Percentiles rank a stretch among this genome's conserved stretches.
Conservation (phyloP, 2,329 filamentous ascomycete genomes). For the Apiospora arundinis region DNA sequence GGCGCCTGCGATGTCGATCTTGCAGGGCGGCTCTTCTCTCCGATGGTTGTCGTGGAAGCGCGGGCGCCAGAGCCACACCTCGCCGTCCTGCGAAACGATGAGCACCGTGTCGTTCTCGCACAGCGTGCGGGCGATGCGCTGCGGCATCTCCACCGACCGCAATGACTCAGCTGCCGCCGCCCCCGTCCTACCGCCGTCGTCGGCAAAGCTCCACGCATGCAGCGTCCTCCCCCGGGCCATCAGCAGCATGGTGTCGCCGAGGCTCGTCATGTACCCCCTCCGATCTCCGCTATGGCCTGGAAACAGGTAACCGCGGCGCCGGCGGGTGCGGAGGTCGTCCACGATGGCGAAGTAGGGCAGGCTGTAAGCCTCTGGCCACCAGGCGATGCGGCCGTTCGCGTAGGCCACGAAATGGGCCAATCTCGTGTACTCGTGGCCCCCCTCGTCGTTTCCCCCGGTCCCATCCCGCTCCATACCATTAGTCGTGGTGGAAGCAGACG, state of each 20-base stretch:
- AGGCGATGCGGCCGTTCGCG: constrained; percentile 37
- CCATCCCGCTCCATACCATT: background rate
- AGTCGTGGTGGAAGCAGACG: background rate
- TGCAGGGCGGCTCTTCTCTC: constrained; percentile 25
- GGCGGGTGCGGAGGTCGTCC: constrained; percentile 38
- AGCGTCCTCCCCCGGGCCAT: constrained; percentile 36
- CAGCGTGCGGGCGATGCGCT: constrained; percentile 35
- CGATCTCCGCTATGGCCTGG: constrained; percentile 29
- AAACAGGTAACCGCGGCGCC: constrained; percentile 37
- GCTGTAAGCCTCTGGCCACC: constrained; percentile 40
- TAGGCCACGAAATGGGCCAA: constrained; percentile 38
- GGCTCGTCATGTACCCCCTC: constrained; percentile 38
- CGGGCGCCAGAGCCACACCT: constrained; percentile 35
- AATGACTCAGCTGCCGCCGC: constrained; percentile 30
- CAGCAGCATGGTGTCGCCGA: constrained; percentile 38
- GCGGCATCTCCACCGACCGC: constrained; percentile 24
- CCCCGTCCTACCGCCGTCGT: constrained; percentile 27
- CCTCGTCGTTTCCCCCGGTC: background rate
- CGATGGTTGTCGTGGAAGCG: background rate
- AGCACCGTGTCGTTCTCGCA: constrained; percentile 37
- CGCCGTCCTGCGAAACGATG: constrained; percentile 33
- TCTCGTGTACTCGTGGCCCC: constrained; percentile 8
- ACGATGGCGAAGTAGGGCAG: constrained; percentile 39
- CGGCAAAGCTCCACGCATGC: constrained; percentile 40
- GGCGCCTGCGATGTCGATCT: constrained; percentile 27